Evolutionary conservation across 805 yeast species (phyloP).

Genomic region (Candida rishiriensis): DNA sequence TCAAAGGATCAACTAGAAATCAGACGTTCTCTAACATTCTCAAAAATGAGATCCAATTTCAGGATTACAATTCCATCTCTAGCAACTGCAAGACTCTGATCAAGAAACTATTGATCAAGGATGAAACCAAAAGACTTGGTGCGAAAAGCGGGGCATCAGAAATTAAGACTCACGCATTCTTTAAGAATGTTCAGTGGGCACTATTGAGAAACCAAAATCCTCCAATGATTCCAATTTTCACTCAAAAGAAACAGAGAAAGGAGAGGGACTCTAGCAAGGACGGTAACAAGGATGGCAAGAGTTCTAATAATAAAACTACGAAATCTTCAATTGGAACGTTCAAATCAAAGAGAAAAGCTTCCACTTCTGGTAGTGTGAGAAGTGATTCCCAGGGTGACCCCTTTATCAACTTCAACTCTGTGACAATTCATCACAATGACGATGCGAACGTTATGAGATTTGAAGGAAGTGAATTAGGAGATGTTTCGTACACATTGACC

Average conservation of each 20-base stretch:
- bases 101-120: constrained; percentile 78
- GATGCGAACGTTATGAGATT: constrained; percentile 45
- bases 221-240: constrained; percentile 86
- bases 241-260: constrained; percentile 18
- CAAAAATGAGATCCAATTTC: constrained; percentile 77
- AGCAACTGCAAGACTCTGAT: constrained; percentile 76
- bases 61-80: constrained; percentile 54
- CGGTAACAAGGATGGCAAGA: not conserved
- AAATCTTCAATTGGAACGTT: constrained; percentile 41
- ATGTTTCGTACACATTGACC: constrained; percentile 54
- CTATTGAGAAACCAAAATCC: constrained; percentile 87
- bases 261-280: constrained; percentile 9
- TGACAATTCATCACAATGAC: constrained; percentile 73
- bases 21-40: constrained; percentile 85
- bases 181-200: constrained; percentile 94
- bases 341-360: constrained; percentile 30
- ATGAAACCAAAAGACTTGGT: constrained; percentile 84
- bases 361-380: constrained; percentile 19
- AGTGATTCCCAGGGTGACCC: constrained; percentile 49
- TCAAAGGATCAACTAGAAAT: constrained; percentile 86
- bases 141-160: constrained; percentile 94
- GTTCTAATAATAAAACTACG: constrained; percentile 7
- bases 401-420: constrained; percentile 78
- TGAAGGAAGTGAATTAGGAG: constrained; percentile 43
- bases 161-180: constrained; percentile 84